A percentile compares a stretch with the other conserved stretches of the same genome.
Conservation (phyloP, 192 early-diverging fungal genomes). For the Entomortierella parvispora region DNA sequence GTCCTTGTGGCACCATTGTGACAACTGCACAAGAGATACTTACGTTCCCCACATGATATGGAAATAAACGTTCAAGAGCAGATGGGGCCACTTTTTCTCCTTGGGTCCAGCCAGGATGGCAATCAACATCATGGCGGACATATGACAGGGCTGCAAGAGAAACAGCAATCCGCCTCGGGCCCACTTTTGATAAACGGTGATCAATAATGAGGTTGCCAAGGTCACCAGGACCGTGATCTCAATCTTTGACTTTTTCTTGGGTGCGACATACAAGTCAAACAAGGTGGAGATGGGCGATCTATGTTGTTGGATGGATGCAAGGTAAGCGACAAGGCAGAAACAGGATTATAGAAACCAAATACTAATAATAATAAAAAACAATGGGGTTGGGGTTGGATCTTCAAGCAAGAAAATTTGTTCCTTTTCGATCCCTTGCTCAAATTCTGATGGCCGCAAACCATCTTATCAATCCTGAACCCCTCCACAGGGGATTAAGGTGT, state of each 20-base stretch:
- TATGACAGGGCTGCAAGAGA: conserved; percentile 68
- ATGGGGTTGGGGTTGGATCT: not conserved
- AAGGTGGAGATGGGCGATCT: conserved; percentile 45
- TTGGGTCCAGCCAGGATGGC: conserved; percentile 53
- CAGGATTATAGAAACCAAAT: not conserved
- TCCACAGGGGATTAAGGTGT: not conserved
- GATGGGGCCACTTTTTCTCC: conserved; percentile 52
- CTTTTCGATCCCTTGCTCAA: too few relatives aligned
- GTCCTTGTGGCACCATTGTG: not conserved
- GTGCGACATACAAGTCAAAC: conserved; percentile 26
- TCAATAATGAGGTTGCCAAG: conserved; percentile 47
- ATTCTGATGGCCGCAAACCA: not conserved
- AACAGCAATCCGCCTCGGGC: conserved; percentile 51
- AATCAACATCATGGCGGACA: conserved; percentile 60
- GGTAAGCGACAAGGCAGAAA: not conserved
- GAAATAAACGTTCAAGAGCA: conserved; percentile 67
- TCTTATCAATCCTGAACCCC: not conserved
- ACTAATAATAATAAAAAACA: not conserved
- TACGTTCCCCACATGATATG: conserved; percentile 66
- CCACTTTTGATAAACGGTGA: conserved; percentile 57
- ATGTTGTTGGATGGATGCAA: not conserved
- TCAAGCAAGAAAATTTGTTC: too few relatives aligned
- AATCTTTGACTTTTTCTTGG: conserved; percentile 36
- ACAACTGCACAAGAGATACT: conserved; percentile 12
- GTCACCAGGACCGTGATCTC: conserved; percentile 46